Conservation (phyloP, 2,329 filamentous ascomycete genomes). For the Pseudogymnoascus sp. region DNA sequence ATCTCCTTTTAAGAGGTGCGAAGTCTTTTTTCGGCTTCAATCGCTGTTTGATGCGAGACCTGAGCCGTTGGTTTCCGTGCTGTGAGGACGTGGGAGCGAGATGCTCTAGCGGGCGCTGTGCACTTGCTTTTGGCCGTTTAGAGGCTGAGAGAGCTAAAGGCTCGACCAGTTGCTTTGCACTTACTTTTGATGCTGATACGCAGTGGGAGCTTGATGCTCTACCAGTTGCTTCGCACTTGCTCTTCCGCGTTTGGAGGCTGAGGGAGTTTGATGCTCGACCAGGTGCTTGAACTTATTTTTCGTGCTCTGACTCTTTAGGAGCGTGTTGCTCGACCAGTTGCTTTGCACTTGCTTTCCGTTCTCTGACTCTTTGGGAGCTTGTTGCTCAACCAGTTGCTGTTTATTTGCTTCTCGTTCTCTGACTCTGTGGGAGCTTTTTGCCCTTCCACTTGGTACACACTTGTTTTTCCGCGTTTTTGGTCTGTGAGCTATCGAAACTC, state of each 20-base stretch:
- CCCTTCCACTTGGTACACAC: not conserved
- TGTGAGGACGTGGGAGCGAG: not conserved
- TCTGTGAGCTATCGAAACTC: not conserved
- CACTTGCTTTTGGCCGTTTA: not conserved
- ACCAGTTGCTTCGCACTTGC: not conserved
- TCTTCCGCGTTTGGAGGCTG: not conserved
- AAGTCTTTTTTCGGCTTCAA: not conserved
- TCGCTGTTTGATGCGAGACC: not conserved
- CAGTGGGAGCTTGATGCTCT: not conserved
- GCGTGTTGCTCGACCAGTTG: not conserved
- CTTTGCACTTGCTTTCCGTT: not conserved
- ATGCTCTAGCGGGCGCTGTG: not conserved
- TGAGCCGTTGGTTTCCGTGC: not conserved
- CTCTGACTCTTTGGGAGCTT: not conserved
- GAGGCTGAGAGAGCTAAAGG: not conserved
- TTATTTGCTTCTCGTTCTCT: not conserved
- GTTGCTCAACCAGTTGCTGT: not conserved
- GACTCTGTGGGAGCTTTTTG: not conserved
- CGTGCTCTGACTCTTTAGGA: not conserved
- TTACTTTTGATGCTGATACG: not conserved
- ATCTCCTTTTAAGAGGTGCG: not conserved
- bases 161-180: not conserved
- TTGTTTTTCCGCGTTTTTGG: not conserved
- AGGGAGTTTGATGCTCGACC: not conserved
- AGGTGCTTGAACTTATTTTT: not conserved